Evolutionary conservation across 2,329 filamentous ascomycete genomes (phyloP), one percentile per base, ranked within the genome.

Genomic region (Leptoxyphium fumago): DNA sequence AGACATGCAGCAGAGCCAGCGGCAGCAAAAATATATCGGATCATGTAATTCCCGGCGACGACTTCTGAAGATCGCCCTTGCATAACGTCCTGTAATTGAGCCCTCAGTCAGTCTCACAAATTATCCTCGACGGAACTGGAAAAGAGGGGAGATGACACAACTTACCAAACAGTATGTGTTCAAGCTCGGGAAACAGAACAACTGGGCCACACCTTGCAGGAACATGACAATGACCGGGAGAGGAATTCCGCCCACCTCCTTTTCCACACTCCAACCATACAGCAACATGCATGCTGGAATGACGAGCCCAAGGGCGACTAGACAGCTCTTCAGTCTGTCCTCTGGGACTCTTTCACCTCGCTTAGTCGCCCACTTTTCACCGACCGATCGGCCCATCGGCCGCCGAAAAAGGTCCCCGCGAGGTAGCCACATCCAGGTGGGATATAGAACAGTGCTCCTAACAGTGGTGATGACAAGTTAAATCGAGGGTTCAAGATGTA

Each of bases 401-500:
- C 82, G n/a, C 82, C 82, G 45, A 82, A 67, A 53, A 85, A 77
- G 0, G 79, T 83, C 1, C 82, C 81, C 0, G 76, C 44, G 0
- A 86, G 61, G 53, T 84, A 86, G 0, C 82, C 82, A 41, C 70
- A 72, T 0, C 82, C 82, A 0, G 82, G 82, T 0, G 81, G 80
- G 15, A 87, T 73, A 57, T 84, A 87, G 61, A 87, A 84, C 1
- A 86, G 68, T 0, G 80, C 80, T 0, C 73, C 76, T 51, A 83
- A 72, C 13, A 85, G 70, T 0, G 82, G 81, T 0, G 72, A 70
- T 0, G 74, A 73, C 9, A 86, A 69, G 43, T 78, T 60, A 64
- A 87, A 86, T 17, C 82, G 77, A 0, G 82, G 82, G 53, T 86
- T 85, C 10, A 87, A 67, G 4, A 85, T 73, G 51, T 83, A 83